phyloP scores from a whole-genome alignment of 2,329 filamentous ascomycete genomes.

The Venturia asperata region DNA sequence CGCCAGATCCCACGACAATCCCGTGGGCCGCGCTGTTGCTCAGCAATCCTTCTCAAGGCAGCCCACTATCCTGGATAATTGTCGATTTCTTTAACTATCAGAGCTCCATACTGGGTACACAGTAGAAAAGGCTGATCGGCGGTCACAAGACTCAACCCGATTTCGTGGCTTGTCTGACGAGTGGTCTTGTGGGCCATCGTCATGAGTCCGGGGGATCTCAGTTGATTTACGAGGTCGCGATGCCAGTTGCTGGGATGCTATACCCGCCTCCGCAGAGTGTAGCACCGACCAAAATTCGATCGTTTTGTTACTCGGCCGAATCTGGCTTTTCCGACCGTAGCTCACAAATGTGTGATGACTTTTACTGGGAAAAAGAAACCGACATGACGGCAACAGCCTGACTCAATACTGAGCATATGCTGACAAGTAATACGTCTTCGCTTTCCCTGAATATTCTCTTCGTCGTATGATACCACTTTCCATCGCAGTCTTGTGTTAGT shows the following conservation, averaged over 20 bases:
- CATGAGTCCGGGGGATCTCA: background rate
- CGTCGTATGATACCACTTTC: no score
- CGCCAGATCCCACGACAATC: conserved; percentile 4
- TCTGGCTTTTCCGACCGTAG: background rate
- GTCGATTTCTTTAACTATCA: no score
- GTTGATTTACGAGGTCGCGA: background rate
- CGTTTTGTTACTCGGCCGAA: background rate
- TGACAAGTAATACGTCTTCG: no score
- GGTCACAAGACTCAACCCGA: background rate
- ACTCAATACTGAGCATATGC: no score
- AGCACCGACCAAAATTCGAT: background rate
- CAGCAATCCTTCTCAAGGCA: background rate
- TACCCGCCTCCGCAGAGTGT: background rate
- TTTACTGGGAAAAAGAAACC: background rate
- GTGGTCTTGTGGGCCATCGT: background rate
- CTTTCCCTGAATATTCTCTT: no score
- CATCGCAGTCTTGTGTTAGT: no score
- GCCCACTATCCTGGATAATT: no score
- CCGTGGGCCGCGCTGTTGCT: background rate
- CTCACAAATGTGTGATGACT: background rate
- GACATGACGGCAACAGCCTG: background rate
- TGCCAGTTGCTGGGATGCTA: background rate
- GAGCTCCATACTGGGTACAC: background rate
- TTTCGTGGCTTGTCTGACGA: background rate
- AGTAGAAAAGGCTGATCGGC: background rate